Conservation (phyloP, 2,329 filamentous ascomycete genomes). For the Botryotinia narcissicola region DNA sequence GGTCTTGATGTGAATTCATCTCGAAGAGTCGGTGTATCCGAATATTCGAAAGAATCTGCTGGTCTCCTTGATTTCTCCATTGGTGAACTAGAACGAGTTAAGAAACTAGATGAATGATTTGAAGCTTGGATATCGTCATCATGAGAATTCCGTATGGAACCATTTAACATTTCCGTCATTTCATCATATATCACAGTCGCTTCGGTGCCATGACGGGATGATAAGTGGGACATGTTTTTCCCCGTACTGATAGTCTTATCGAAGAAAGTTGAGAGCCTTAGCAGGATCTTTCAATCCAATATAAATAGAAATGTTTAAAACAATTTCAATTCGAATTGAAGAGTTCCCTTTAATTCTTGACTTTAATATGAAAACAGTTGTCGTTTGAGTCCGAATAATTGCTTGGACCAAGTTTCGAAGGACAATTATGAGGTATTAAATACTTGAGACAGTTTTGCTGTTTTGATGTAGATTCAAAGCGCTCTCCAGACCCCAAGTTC, state of each 20-base stretch:
- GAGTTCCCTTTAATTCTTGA: neutral
- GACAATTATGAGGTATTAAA: constrained; percentile 8
- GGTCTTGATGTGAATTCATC: constrained; percentile 20
- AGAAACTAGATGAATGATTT: neutral
- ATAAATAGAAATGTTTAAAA: neutral
- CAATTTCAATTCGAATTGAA: neutral
- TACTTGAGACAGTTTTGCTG: neutral
- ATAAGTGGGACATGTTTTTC: constrained; percentile 6
- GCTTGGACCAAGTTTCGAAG: neutral
- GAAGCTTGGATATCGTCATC: constrained; percentile 9
- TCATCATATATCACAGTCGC: neutral
- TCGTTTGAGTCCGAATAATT: constrained; percentile 1
- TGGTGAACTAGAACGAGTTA: neutral
- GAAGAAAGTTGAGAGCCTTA: constrained; percentile 11
- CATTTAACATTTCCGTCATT: neutral
- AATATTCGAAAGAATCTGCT: constrained; percentile 19
- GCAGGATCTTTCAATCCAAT: neutral
- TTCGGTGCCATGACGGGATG: neutral
- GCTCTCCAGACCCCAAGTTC: neutral
- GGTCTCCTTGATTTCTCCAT: constrained; percentile 5
- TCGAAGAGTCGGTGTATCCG: constrained; percentile 20
- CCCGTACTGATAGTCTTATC: neutral
- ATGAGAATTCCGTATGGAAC: neutral
- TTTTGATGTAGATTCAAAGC: neutral
- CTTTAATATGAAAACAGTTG: neutral